Base-by-base conservation (phyloP, 179 eudicot genomes). In the Camellia oleifera region DNA sequence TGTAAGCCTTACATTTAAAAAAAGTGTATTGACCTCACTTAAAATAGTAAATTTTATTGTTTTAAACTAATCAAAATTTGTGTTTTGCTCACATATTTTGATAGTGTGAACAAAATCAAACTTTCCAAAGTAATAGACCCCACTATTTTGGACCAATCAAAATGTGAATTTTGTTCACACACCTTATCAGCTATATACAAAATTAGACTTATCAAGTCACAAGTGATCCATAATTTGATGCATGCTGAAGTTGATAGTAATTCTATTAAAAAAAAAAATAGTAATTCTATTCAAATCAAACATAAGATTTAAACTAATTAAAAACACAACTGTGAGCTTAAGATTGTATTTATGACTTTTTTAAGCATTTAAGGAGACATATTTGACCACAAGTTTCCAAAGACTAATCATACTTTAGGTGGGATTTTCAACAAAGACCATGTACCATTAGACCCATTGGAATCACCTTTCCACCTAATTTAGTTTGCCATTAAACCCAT, bases 361-460 rank as follows among this genome's bases (percentile, higher is more conserved):
- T 17, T 56, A 14, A n/a, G 58, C 67, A 42, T 20, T 58, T 17
- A 18, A 78, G 12, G 45, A 77, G 72, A 50, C 60, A 64, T 6
- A 23, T 18, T 50, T 13, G 44, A 45, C 58, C 3, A 75, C 67
- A 40, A 58, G 53, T 14, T 75, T 75, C 68, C 18, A 44, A 40
- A 60, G n/a, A 17, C 68, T 58, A 42, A 58, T n/a, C 67, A 75
- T 42, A 44, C 68, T 40, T 57, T 44, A 40, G 40, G 79, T 46
- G 56, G 71, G 44, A 76, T 44, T 57, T 2, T 23, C 70, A 63
- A 48, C 70, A 46, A 76, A 20, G 70, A 60, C 67, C 65, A 75
- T 60, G 78, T 60, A 42, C 53, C 61, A 66, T 48, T 57, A 74
- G 77, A 75, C 54, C 79, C 79, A 42, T 66, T 44, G 52, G 44